Percentiles rank a stretch among this genome's conserved stretches.
Evolutionary conservation across 352 stramenopile genomes (phyloP).

Genomic region (Phytopythium sindhum): DNA sequence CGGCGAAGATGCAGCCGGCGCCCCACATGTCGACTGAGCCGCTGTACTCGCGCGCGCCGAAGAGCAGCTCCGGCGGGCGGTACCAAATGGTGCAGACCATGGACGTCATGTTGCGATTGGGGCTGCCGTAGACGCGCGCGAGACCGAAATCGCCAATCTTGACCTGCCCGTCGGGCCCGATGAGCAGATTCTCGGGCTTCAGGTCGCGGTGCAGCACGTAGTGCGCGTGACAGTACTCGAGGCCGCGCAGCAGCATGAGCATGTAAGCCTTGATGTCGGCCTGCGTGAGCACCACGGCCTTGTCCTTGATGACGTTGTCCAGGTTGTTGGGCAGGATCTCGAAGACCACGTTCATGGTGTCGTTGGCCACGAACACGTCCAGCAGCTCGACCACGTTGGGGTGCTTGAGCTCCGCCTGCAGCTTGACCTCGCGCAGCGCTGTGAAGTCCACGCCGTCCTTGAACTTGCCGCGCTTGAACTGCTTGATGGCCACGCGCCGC

Average conservation of each 20-base stretch:
- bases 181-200: slow-evolving; percentile 87
- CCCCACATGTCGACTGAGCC: slow-evolving; percentile 87
- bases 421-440: slow-evolving; percentile 85
- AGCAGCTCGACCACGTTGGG: slow-evolving; percentile 83
- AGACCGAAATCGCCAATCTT: slow-evolving; percentile 90
- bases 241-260: slow-evolving; percentile 77
- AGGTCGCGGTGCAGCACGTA: slow-evolving; percentile 86
- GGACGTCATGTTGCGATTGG: slow-evolving; percentile 87
- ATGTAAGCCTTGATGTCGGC: slow-evolving; percentile 88
- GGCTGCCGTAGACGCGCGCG: slow-evolving; percentile 76
- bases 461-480: slow-evolving; percentile 88
- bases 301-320: slow-evolving; percentile 89
- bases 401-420: slow-evolving; percentile 86
- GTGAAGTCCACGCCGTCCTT: slow-evolving; percentile 89
- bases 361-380: slow-evolving; percentile 85
- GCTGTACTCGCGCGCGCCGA: slow-evolving; percentile 82
- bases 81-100: slow-evolving; percentile 91
- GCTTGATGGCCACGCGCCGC: slow-evolving; percentile 77
- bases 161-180: slow-evolving; percentile 71
- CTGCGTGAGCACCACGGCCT: slow-evolving; percentile 78
- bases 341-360: slow-evolving; percentile 90
- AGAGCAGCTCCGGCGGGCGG: slow-evolving; percentile 83
- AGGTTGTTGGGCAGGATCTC: slow-evolving; percentile 86
- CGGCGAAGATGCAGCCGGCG: slow-evolving; percentile 84
- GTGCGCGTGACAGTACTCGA: slow-evolving; percentile 80